Evolutionary conservation across 1,139 yeast species (phyloP).

Genomic region (Zygosaccharomyces sapae): DNA sequence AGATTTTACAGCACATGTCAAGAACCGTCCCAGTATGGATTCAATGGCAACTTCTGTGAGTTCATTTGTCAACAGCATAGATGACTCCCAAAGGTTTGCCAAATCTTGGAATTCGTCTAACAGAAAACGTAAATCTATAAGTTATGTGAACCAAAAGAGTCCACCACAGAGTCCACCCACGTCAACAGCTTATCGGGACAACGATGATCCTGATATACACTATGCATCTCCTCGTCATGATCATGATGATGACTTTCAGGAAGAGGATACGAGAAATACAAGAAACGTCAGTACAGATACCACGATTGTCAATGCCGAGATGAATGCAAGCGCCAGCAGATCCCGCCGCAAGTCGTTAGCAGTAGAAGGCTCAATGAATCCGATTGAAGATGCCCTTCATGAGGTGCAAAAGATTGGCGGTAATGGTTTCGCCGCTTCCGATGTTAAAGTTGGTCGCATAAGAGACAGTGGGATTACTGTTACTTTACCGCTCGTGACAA

Average conservation of each 20-base stretch:
- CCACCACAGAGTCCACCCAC: constrained; percentile 8
- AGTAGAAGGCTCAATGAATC: constrained; percentile 20
- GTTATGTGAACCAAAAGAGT: constrained; percentile 16
- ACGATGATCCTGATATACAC: constrained; percentile 4
- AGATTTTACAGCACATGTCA: constrained; percentile 29
- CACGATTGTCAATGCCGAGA: constrained; percentile 11
- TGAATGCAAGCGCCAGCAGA: constrained; percentile 9
- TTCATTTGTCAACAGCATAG: constrained; percentile 33
- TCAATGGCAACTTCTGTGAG: constrained; percentile 35
- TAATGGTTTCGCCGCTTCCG: constrained; percentile 16
- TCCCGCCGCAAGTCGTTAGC: constrained; percentile 28
- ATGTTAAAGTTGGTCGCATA: constrained; percentile 22
- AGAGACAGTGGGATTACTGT: constrained; percentile 29
- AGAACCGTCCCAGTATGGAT: constrained; percentile 29
- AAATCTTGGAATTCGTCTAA: constrained; percentile 37
- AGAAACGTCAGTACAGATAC: constrained; percentile 18
- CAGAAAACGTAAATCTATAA: constrained; percentile 34
- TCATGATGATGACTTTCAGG: constrained; percentile 5
- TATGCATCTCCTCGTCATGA: constrained; percentile 8
- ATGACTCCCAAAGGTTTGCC: constrained; percentile 35
- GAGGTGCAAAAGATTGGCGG: constrained; percentile 30
- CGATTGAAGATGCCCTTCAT: constrained; percentile 29
- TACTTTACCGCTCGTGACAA: constrained; percentile 28
- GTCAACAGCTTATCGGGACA: neutral
- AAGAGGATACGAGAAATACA: constrained; percentile 7